phyloP scores from a whole-genome alignment of 441 rosid genomes.

The Gossypium lobatum region DNA sequence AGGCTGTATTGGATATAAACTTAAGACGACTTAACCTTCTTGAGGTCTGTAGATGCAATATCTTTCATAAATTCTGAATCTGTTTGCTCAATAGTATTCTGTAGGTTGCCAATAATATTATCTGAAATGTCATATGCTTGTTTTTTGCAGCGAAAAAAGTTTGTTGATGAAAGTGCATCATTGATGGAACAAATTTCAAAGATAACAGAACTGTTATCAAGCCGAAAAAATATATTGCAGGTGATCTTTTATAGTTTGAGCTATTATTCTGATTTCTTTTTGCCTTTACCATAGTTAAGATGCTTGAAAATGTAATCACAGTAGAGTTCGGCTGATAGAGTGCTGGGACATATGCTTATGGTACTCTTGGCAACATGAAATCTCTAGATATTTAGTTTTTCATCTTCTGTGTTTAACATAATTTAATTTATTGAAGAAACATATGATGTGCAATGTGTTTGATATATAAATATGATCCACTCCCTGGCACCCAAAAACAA shows the following conservation, averaged over 20 bases:
- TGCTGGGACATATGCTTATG: not conserved
- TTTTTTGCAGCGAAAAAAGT: constrained; percentile 64
- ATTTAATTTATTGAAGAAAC: constrained; percentile 1
- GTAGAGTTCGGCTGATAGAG: not conserved
- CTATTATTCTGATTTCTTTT: constrained; percentile 8
- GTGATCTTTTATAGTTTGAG: constrained; percentile 32
- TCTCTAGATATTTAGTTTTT: not conserved
- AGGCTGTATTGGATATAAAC: constrained; percentile 80
- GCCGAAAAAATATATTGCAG: constrained; percentile 65
- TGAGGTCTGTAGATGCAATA: constrained; percentile 47
- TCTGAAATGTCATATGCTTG: constrained; percentile 8
- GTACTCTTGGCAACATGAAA: not conserved
- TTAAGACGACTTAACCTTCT: constrained; percentile 73
- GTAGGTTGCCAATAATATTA: not conserved
- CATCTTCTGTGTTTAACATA: not conserved
- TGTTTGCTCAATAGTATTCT: constrained; percentile 10
- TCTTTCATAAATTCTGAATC: constrained; percentile 5
- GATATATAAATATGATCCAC: not conserved
- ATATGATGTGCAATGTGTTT: not conserved
- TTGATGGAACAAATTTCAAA: constrained; percentile 66
- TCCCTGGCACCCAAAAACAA: not conserved
- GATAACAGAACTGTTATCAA: constrained; percentile 68
- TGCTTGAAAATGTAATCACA: not conserved
- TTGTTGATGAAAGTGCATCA: constrained; percentile 61
- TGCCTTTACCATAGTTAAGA: not conserved